Conservation (phyloP, 2,329 filamentous ascomycete genomes). For the Trichoderma endophyticum region DNA sequence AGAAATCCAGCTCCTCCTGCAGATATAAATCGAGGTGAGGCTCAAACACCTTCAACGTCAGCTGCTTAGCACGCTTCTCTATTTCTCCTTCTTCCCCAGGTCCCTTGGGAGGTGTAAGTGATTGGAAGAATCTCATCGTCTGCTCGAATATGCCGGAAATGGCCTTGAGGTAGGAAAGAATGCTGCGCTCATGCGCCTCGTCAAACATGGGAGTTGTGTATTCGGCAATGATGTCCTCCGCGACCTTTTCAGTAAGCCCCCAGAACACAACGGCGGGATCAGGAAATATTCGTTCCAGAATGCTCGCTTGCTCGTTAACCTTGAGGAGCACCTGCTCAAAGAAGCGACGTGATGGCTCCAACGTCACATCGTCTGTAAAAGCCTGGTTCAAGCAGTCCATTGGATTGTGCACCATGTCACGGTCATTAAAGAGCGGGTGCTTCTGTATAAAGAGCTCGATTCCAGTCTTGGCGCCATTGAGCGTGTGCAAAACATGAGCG, state of each 20-base stretch:
- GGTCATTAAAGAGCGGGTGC: slow-evolving; percentile 76
- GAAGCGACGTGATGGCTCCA: slow-evolving; percentile 78
- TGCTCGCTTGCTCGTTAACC: slow-evolving; percentile 75
- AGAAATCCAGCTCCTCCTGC: slow-evolving; percentile 84
- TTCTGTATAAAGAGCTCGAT: slow-evolving; percentile 86
- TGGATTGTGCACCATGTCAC: slow-evolving; percentile 63
- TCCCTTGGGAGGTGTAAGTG: slow-evolving; percentile 64
- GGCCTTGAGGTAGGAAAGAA: slow-evolving; percentile 77
- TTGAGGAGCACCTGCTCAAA: slow-evolving; percentile 72
- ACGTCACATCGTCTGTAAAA: slow-evolving; percentile 62
- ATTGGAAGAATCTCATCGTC: slow-evolving; percentile 71
- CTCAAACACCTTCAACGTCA: slow-evolving; percentile 75
- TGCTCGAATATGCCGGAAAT: slow-evolving; percentile 88
- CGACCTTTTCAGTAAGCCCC: slow-evolving; percentile 75
- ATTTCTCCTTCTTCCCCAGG: slow-evolving; percentile 53
- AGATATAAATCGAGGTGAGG: slow-evolving; percentile 92
- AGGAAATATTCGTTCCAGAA: slow-evolving; percentile 83
- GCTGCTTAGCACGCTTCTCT: slow-evolving; percentile 60
- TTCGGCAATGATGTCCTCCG: slow-evolving; percentile 79
- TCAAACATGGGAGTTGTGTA: slow-evolving; percentile 85
- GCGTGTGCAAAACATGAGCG: slow-evolving; percentile 74
- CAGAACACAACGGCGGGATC: slow-evolving; percentile 68
- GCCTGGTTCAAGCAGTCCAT: slow-evolving; percentile 76
- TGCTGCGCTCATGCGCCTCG: slow-evolving; percentile 73
- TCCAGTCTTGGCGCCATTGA: slow-evolving; percentile 77